Evolutionary conservation across 2,329 filamentous ascomycete species (phyloP).

Genomic region (Fusarium sp.): DNA sequence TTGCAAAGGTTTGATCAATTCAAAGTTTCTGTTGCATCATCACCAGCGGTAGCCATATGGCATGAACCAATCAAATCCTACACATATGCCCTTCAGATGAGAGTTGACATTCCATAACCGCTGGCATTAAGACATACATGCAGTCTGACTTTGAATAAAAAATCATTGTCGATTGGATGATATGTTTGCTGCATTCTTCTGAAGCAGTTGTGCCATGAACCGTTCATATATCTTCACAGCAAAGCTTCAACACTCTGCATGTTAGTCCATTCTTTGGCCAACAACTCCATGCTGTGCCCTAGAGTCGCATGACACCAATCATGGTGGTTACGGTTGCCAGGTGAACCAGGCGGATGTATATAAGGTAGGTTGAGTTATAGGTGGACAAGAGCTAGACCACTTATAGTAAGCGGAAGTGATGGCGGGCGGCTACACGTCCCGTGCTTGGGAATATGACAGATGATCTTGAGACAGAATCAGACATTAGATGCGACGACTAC

Average conservation of each 20-base stretch:
- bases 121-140: background rate
- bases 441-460: background rate
- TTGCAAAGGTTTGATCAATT: background rate
- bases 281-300: conserved; percentile 15
- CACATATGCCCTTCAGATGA: background rate
- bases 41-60: background rate
- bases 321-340: conserved; percentile 32
- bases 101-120: background rate
- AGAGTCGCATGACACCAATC: background rate
- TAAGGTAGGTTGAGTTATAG: background rate
- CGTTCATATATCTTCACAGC: background rate
- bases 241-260: background rate
- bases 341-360: conserved; percentile 14
- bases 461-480: background rate
- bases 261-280: background rate
- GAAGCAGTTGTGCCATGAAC: background rate
- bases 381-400: background rate
- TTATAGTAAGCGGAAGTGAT: background rate
- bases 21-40: conserved; percentile 19
- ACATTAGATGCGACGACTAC: background rate
- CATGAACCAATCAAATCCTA: conserved; percentile 18
- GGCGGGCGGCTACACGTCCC: background rate
- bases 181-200: conserved; percentile 5
- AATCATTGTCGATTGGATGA: background rate
- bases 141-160: background rate